Conservation (phyloP, 192 early-diverging fungal species). For the Spinellus fusiger region DNA sequence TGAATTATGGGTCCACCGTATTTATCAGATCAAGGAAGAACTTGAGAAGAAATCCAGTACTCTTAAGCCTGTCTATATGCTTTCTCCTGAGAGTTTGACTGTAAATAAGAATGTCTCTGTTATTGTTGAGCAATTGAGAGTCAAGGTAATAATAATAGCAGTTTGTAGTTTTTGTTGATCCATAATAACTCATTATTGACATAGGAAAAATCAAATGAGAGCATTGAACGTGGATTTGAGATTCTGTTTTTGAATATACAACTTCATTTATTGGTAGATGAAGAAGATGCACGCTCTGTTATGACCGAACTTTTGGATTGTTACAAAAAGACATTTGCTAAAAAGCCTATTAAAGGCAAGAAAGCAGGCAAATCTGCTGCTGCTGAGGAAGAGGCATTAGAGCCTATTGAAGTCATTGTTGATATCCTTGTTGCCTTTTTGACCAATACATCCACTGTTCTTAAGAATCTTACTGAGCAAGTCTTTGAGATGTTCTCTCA, state of each 20-base stretch:
- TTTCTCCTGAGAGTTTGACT: constrained; percentile 33
- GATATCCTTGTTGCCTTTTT: constrained; percentile 89
- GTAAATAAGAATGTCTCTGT: constrained; percentile 36
- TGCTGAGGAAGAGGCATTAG: constrained; percentile 49
- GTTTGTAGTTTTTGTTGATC: not conserved
- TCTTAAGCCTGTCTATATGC: constrained; percentile 21
- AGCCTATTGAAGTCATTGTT: constrained; percentile 88
- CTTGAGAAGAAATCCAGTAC: constrained; percentile 36
- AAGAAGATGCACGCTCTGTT: constrained; percentile 57
- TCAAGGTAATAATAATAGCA: constrained; percentile 27
- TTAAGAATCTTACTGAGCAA: constrained; percentile 71
- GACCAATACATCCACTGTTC: constrained; percentile 70
- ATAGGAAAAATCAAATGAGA: constrained; percentile 9
- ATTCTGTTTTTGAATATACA: constrained; percentile 64
- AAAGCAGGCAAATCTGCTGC: constrained; percentile 27
- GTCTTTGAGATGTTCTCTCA: constrained; percentile 81
- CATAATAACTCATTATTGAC: not conserved
- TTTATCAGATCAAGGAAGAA: constrained; percentile 41
- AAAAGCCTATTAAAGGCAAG: constrained; percentile 25
- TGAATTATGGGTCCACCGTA: constrained; percentile 53
- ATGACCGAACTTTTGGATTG: constrained; percentile 71
- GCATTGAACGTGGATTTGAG: constrained; percentile 59
- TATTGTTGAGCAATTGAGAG: constrained; percentile 33
- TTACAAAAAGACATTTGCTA: constrained; percentile 57
- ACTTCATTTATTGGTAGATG: constrained; percentile 57